These are phyloP conservation scores for Malassezia pachydermatis DNA, from an alignment of 1,284 basidiomycete species.

Conservation along the genomic window DNA sequence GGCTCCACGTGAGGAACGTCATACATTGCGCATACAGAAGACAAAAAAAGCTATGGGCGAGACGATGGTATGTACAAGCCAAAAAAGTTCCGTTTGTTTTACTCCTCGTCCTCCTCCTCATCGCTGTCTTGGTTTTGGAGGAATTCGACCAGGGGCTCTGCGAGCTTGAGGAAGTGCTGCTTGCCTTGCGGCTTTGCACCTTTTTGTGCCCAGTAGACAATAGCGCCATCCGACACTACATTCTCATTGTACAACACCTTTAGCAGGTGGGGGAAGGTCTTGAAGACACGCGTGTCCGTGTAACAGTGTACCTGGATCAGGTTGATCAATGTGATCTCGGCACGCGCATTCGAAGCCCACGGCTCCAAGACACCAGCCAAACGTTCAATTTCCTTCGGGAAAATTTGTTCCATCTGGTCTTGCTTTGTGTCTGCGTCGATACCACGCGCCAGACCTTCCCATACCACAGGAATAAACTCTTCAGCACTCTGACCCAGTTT, in stretches of 20 bases:
- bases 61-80: no score
- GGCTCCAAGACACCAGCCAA: conserved; percentile 73
- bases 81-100: no score
- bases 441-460: conserved; percentile 75
- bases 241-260: conserved; percentile 85
- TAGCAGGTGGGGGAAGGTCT: conserved; percentile 81
- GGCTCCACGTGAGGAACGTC: no score
- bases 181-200: conserved; percentile 87
- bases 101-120: conserved; percentile 66
- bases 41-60: no score
- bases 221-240: conserved; percentile 84
- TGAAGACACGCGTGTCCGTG: conserved; percentile 83
- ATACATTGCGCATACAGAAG: no score
- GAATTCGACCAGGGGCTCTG: conserved; percentile 80
- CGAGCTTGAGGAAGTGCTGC: conserved; percentile 82
- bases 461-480: conserved; percentile 77
- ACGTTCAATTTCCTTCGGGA: conserved; percentile 74
- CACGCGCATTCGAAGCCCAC: conserved; percentile 74
- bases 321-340: conserved; percentile 60
- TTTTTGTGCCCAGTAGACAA: conserved; percentile 95
- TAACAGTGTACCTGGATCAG: conserved; percentile 72
- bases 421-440: conserved; percentile 77
- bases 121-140: conserved; percentile 52
- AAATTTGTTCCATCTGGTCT: conserved; percentile 77
- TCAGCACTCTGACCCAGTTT: conserved; percentile 11